Percentiles rank a stretch among this genome's conserved stretches.
Evolutionary conservation across 371 early-diverging fungal genomes (phyloP).

Genomic region (Synchytrium microbalum): DNA sequence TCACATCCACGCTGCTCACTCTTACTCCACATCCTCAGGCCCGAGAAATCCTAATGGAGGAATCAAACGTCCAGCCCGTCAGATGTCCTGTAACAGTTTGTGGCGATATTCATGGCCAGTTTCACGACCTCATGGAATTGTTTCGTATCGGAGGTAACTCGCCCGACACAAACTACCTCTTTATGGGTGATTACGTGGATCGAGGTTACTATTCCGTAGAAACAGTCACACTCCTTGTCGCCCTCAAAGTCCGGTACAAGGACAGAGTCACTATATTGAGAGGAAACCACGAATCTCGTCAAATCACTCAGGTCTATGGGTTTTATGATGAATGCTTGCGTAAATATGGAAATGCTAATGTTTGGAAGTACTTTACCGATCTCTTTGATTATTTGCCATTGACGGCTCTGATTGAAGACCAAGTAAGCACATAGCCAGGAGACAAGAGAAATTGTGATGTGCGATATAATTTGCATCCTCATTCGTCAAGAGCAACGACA

Average conservation of each 20-base stretch:
- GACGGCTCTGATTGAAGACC: slow-evolving; percentile 90
- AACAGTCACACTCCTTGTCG: slow-evolving; percentile 93
- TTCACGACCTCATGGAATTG: slow-evolving; percentile 96
- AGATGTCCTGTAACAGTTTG: slow-evolving; percentile 97
- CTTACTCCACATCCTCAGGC: slow-evolving; percentile 48
- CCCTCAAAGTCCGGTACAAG: slow-evolving; percentile 91
- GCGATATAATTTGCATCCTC: not conserved
- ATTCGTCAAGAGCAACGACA: no score
- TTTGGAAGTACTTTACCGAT: slow-evolving; percentile 98
- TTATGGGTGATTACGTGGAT: slow-evolving; percentile 99
- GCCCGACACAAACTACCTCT: slow-evolving; percentile 97
- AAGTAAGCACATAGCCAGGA: slow-evolving; percentile 36
- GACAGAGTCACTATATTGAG: slow-evolving; percentile 95
- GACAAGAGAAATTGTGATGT: no score
- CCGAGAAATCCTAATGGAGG: slow-evolving; percentile 89
- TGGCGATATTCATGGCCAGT: slow-evolving; percentile 99
- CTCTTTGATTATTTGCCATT: slow-evolving; percentile 98
- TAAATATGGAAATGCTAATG: slow-evolving; percentile 97
- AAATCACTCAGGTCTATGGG: slow-evolving; percentile 99
- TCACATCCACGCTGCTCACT: no score
- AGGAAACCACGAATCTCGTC: slow-evolving; percentile 99
- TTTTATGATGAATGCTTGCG: slow-evolving; percentile 99
- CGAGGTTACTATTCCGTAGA: slow-evolving; percentile 99
- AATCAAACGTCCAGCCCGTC: slow-evolving; percentile 93
- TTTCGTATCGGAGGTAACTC: slow-evolving; percentile 97